Base-by-base conservation (phyloP, 176 grass and related monocot genomes). In the Juncus inflexus region DNA sequence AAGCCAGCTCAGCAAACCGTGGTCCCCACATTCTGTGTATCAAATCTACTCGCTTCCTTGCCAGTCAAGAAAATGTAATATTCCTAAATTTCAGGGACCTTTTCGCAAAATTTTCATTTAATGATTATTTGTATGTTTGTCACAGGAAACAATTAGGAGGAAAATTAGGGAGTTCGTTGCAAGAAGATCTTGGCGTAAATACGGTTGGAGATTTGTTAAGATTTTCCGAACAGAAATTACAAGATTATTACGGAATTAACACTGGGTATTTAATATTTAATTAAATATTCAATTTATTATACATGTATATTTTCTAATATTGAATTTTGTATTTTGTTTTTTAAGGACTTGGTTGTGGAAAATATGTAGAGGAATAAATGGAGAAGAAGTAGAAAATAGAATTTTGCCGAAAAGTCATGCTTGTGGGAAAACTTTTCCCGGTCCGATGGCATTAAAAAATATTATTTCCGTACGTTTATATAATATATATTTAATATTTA, bases 361-460 rank as follows among this genome's bases (percentile, higher is more conserved):
- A 55, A 91, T 85, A 69, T 81, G 87, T 50, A 91, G 92, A 83
- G 92, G 92, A 37, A 68, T 91, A 77, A 91, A 76, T 12, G 84
- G 87, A 41, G 92, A 96, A 65, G 84, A 85, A 86, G 87, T 96
- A 61, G 87, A 83, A 78, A 87, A 96, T 54, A 81, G 92, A 56
- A 79, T 96, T 89, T 63, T 96, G 76, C 84, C 87, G 5, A 91
- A 89, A 76, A 97, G 92, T 61, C 92, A 91, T 8, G 87, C 84
- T 45, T 91, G 92, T 66, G 87, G 92, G 70, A 91, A 97, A 80
- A 97, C 92, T 79, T 97, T 97, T 97, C 87, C 92, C 50, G 92
- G 92, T n/a, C 87, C 87, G 45, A 84, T 79, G 80, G 74, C 92
- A 75, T 81, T 97, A 43, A 91, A 62, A 60, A 84, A 69, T 54